Base-by-base conservation (phyloP, 345 rosid genomes). In the Stellera chamaejasme region DNA sequence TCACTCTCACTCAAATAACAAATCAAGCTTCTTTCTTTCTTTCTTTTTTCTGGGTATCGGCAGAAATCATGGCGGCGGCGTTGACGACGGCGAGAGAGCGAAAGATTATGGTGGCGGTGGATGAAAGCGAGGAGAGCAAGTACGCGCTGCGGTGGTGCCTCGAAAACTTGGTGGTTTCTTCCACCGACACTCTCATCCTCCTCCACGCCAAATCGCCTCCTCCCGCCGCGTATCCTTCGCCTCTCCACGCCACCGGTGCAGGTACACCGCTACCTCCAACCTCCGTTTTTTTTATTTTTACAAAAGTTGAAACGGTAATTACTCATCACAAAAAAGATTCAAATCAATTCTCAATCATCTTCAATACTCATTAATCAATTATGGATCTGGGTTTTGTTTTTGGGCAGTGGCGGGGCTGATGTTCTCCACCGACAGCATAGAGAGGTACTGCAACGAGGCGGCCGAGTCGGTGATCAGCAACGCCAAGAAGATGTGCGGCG, bases 91-190 rank as follows among this genome's bases (percentile, higher is more conserved):
- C 8, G 3, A 62, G 64, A 46, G 68, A 65, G 55, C 64, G 80
- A 58, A 79, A 67, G 68, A 61, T 82, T 15, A 53, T 79, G 50
- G 84, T 79, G 64, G 85, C 84, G 3, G 79, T 85, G 28, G 86
- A 82, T 49, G 81, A 82, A 63, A 60, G 86, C 28, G 84, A 70
- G 44, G 86, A 85, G 77, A 82, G 92, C 78, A 65, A 69, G 73
- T 51, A 79, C 39, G 92, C 92, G 11, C 79, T 84, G 14, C 52
- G 76, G 0, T 84, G 92, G 92, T 79, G 76, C 27, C 70, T 79
- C 11, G 66, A 59, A 13, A 82, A 82, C 60, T 53, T 77, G 25
- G 39, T 69, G 52, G 23, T 65, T 72, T 50, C 60, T 52, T 68
- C 64, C 45, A 72, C 48, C 0, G 84, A 81, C 63, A 69, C 76